These are phyloP conservation scores for Paecilomyces sp. DNA, from an alignment of 2,329 filamentous ascomycete genomes.

Conservation along the genomic window DNA sequence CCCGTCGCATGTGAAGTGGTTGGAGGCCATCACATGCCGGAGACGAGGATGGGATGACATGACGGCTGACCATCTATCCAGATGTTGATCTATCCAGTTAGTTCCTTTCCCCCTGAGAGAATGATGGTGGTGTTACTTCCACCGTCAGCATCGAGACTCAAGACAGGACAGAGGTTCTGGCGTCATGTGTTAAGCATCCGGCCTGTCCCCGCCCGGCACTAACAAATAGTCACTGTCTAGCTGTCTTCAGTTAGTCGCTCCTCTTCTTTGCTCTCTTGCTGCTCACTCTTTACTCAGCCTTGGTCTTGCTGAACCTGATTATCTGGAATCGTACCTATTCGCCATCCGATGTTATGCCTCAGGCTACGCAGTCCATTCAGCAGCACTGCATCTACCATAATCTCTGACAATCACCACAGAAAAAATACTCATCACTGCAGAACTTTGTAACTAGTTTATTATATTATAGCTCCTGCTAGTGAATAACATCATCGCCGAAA, in stretches of 20 bases:
- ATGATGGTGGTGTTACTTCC: too few species aligned
- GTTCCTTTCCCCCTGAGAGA: too few species aligned
- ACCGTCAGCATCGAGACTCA: too few species aligned
- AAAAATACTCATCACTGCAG: background rate
- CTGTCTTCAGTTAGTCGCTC: too few species aligned
- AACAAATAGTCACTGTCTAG: too few species aligned
- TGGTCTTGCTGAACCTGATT: background rate
- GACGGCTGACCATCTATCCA: background rate
- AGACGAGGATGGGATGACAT: background rate
- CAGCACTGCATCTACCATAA: background rate
- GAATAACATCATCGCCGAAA: background rate
- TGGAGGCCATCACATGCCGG: background rate
- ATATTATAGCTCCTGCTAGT: background rate
- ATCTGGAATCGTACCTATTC: background rate
- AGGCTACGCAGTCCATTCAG: background rate
- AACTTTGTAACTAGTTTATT: background rate
- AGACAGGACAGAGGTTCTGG: too few species aligned
- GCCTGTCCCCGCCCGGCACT: too few species aligned
- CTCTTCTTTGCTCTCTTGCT: too few species aligned
- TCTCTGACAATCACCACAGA: background rate
- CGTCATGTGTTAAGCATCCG: too few species aligned
- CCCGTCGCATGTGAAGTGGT: background rate
- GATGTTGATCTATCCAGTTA: too few species aligned
- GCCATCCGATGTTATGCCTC: background rate
- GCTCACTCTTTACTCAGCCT: background rate